Evolutionary conservation across 495 filamentous ascomycete genomes (phyloP).

Genomic region (Penicillium egyptiacum): DNA sequence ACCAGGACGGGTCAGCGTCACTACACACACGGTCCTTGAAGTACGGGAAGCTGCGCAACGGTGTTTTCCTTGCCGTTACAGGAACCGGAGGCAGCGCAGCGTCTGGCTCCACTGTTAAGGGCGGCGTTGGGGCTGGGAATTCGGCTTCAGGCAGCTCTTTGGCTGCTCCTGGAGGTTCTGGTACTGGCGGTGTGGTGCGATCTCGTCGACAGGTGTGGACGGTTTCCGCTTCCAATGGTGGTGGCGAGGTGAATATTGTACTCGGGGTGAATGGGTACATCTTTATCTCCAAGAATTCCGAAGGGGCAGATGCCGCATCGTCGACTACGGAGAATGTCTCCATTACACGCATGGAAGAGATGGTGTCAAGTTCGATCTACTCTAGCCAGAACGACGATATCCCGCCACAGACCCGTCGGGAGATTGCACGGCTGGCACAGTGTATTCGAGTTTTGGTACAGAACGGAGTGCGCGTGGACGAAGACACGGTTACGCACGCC

Average conservation of each 20-base stretch:
- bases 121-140: conserved; percentile 28
- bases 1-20: conserved; percentile 74
- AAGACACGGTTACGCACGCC: conserved; percentile 80
- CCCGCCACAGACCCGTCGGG: conserved; percentile 67
- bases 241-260: conserved; percentile 79
- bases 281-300: conserved; percentile 79
- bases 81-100: conserved; percentile 73
- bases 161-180: conserved; percentile 20
- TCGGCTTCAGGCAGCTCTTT: conserved; percentile 21
- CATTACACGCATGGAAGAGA: conserved; percentile 84
- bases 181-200: conserved; percentile 68
- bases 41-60: conserved; percentile 94
- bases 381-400: conserved; percentile 90
- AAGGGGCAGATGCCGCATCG: conserved; percentile 53
- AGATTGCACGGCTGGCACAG: conserved; percentile 79
- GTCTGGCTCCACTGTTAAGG: conserved; percentile 35
- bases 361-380: conserved; percentile 71
- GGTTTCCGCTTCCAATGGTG: conserved; percentile 63
- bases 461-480: conserved; percentile 80
- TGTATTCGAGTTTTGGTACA: conserved; percentile 80
- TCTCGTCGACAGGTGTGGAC: conserved; percentile 85
- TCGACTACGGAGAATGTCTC: conserved; percentile 50
- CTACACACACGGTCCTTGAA: conserved; percentile 87
- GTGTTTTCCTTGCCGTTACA: conserved; percentile 76
- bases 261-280: conserved; percentile 95